These are phyloP conservation scores for Cucurbita argyrosperma DNA, from an alignment of 306 rosid species.

Conservation along the genomic window DNA sequence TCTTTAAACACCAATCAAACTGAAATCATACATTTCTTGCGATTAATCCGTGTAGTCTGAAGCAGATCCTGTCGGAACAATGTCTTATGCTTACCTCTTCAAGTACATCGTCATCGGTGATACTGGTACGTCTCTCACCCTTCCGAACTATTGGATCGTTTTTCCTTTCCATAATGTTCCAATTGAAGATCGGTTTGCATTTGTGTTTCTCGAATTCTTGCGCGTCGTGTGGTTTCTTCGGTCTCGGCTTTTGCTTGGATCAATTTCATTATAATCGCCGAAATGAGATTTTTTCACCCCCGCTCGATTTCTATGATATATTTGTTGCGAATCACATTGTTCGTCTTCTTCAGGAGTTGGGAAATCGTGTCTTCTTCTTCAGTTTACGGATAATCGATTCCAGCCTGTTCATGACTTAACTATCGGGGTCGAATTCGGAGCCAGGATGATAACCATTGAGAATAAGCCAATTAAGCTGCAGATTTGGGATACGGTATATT, in stretches of 20 bases:
- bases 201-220: not conserved
- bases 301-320: not conserved
- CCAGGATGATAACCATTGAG: slow-evolving; percentile 95
- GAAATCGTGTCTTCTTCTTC: slow-evolving; percentile 94
- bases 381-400: slow-evolving; percentile 93
- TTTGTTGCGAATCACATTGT: not conserved
- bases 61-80: not conserved
- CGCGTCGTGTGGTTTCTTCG: not conserved
- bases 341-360: slow-evolving; percentile 54
- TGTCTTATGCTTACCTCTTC: slow-evolving; percentile 98
- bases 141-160: not conserved
- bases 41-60: not conserved
- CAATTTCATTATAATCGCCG: not conserved
- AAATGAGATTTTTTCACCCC: too few species aligned
- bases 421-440: slow-evolving; percentile 96
- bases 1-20: not conserved
- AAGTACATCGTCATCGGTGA: slow-evolving; percentile 98
- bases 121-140: slow-evolving; percentile 43
- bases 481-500: slow-evolving; percentile 97
- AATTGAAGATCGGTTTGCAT: not conserved
- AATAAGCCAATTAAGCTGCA: slow-evolving; percentile 93
- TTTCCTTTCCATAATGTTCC: not conserved
- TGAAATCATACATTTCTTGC: not conserved
- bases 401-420: slow-evolving; percentile 98
- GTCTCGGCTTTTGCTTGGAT: not conserved